Evolutionary conservation across 208 protist species (phyloP).

Genomic region (Crithidia fasciculata): DNA sequence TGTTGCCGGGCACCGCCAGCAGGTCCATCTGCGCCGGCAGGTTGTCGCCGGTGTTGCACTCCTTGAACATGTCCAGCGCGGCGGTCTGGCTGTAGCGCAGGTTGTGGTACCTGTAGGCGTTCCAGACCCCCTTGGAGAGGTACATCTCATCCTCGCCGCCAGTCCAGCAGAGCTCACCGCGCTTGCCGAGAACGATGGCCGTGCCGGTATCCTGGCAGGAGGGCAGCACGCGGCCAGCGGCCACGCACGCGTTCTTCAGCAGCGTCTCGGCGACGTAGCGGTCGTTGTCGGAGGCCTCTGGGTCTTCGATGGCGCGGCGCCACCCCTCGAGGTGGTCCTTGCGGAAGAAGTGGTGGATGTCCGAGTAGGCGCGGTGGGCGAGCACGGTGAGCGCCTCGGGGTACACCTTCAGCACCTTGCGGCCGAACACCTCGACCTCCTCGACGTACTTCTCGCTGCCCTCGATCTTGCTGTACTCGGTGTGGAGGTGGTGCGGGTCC

Average conservation of each 20-base stretch:
- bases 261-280: conserved; percentile 96
- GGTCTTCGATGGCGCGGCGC: conserved; percentile 94
- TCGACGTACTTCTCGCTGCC: conserved; percentile 84
- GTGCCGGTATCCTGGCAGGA: conserved; percentile 97
- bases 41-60: conserved; percentile 97
- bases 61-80: conserved; percentile 97
- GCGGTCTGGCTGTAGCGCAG: conserved; percentile 97
- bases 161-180: conserved; percentile 96
- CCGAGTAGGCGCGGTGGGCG: conserved; percentile 87
- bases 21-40: conserved; percentile 98
- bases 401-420: conserved; percentile 89
- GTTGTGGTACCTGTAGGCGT: conserved; percentile 95
- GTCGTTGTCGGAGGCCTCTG: conserved; percentile 96
- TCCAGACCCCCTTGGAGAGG: conserved; percentile 95
- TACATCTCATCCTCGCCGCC: conserved; percentile 95
- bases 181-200: conserved; percentile 97
- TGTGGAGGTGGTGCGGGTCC: conserved; percentile 80
- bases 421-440: conserved; percentile 72
- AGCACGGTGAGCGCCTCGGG: conserved; percentile 91
- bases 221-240: conserved; percentile 89
- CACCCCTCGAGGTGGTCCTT: conserved; percentile 95
- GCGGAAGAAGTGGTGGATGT: conserved; percentile 96
- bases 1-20: conserved; percentile 91
- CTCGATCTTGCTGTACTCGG: conserved; percentile 85
- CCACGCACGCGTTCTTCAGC: conserved; percentile 97